These are phyloP conservation scores for Kwoniella mangroviensis DNA, from an alignment of 768 basidiomycete genomes.

Conservation along the genomic window DNA sequence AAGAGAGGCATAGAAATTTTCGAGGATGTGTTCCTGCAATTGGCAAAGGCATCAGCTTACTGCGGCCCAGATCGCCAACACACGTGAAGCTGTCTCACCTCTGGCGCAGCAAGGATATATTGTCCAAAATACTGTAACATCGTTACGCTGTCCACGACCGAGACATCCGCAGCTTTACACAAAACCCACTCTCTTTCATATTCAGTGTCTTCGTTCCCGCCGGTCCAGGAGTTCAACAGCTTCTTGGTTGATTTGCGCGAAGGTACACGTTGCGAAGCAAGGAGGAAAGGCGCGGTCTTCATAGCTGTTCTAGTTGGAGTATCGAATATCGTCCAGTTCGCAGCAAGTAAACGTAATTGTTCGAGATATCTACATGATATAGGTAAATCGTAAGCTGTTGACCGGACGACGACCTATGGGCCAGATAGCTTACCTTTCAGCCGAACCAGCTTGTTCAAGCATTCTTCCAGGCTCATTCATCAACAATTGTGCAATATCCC, in stretches of 20 bases:
- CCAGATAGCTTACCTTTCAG: conserved; percentile 40
- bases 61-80: not conserved
- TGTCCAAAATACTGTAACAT: conserved; percentile 78
- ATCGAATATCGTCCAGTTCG: conserved; percentile 64
- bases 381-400: conserved; percentile 59
- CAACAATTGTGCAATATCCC: conserved; percentile 60
- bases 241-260: conserved; percentile 47
- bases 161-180: conserved; percentile 68
- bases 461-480: conserved; percentile 42
- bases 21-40: conserved; percentile 88
- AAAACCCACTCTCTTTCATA: conserved; percentile 66
- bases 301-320: conserved; percentile 66
- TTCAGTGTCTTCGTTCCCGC: conserved; percentile 35
- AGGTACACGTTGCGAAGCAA: conserved; percentile 71
- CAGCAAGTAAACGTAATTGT: conserved; percentile 83
- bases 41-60: conserved; percentile 1
- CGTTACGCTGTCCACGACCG: conserved; percentile 85
- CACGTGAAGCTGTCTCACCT: conserved; percentile 36
- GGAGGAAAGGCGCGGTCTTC: conserved; percentile 72
- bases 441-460: conserved; percentile 45
- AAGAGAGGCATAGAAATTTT: conserved; percentile 79
- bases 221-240: conserved; percentile 7
- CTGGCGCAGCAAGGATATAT: conserved; percentile 64
- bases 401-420: conserved; percentile 63
- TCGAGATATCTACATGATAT: conserved; percentile 67